These are phyloP conservation scores for Aspergillus asperescens DNA, from an alignment of 495 filamentous ascomycete species.

Conservation along the genomic window DNA sequence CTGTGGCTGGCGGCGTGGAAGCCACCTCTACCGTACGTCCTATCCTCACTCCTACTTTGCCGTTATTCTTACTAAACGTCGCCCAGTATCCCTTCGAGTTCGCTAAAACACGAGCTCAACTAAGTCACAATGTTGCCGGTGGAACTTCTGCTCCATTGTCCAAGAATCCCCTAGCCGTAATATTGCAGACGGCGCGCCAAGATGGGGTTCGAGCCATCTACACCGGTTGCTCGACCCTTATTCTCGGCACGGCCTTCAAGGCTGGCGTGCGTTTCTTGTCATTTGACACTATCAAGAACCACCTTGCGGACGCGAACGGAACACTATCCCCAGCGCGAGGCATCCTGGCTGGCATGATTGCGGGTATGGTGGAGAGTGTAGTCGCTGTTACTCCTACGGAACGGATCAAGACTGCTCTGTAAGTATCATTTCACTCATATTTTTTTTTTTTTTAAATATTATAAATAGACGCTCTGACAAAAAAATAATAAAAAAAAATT, in stretches of 20 bases:
- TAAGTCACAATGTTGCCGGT: conserved; percentile 40
- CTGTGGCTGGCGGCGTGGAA: conserved; percentile 51
- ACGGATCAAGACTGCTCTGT: conserved; percentile 61
- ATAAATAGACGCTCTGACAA: not conserved
- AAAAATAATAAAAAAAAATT: not conserved
- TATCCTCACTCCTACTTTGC: not conserved
- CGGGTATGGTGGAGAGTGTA: conserved; percentile 55
- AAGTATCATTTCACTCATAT: not conserved
- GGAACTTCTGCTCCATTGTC: conserved; percentile 19
- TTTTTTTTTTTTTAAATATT: too few species aligned
- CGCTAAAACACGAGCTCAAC: conserved; percentile 60
- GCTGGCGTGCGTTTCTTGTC: conserved; percentile 61
- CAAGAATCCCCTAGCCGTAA: conserved; percentile 51
- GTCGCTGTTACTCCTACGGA: conserved; percentile 61
- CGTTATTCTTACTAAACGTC: not conserved
- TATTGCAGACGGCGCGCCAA: conserved; percentile 41
- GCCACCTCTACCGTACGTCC: conserved; percentile 43
- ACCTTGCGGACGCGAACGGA: conserved; percentile 54
- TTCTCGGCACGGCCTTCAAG: conserved; percentile 59
- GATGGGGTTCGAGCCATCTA: conserved; percentile 57
- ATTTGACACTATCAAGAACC: conserved; percentile 60
- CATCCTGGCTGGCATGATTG: conserved; percentile 56
- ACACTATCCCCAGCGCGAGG: conserved; percentile 50
- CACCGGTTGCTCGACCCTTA: conserved; percentile 57
- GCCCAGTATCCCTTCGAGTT: conserved; percentile 62